Evolutionary conservation across 345 rosid genomes (phyloP), one percentile per base, ranked within the genome.

Genomic region (Salix purpurea): DNA sequence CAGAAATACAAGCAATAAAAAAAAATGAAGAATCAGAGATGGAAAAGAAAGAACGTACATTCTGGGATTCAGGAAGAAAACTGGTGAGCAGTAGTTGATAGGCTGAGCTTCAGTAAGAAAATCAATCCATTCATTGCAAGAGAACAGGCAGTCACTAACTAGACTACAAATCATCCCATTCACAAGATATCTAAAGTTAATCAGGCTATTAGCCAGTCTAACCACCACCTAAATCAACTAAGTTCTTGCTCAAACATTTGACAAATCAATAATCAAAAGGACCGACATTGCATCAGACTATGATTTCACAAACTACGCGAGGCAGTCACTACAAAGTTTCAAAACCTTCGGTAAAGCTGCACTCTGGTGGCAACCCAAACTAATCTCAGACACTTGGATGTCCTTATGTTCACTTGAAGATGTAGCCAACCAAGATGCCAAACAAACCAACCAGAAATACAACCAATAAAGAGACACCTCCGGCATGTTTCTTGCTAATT

Each of bases 391-490:
- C 11, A 4, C n/a, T 19, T 61, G 40, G 42, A 24, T 8, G 8
- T 46, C 50, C n/a, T 34, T 78, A 80, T 19, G 80, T 80, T 74
- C 82, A 84, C 86, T 84, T 86, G 75, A 84, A 61, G 16, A 85
- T 70, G 87, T 88, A 94, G 84, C 96, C 96, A 42, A 88, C 42
- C 52, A 90, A 50, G 39, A 86, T 69, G 48, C 98, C 89, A 5
- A 91, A 82, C 11, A 94, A 74, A 77, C 84, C 96, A 67, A 91
- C 83, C 74, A 94, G 84, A 61, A 86, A 67, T 77, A 86, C 86
- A 67, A 88, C 70, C 70, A 84, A 30, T 64, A 88, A 39, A 34
- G 96, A 84, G 82, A 83, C 70, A 65, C 91, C 85, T n/a, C 86
- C 87, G 0, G 78, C 66, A 61, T 76, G 83, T 44, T 78, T 90